Conservation (phyloP, 495 filamentous ascomycete genomes). For the Neurospora tetraspora region DNA sequence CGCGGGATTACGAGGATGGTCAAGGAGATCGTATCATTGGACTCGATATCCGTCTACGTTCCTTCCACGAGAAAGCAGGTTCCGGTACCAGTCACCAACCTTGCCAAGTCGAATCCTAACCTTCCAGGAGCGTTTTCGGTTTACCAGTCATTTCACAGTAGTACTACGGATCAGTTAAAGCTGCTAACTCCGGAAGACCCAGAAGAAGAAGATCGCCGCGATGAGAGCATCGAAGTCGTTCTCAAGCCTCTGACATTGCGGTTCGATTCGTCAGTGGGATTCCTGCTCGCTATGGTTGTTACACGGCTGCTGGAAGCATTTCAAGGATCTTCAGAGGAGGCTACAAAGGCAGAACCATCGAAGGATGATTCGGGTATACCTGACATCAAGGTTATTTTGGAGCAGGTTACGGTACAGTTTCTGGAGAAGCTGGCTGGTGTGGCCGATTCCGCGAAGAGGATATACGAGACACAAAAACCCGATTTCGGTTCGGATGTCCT, state of each 20-base stretch:
- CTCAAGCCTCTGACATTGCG: constrained; percentile 46
- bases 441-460: constrained; percentile 27
- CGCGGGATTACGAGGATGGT: constrained; percentile 36
- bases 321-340: constrained; percentile 16
- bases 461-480: constrained; percentile 20
- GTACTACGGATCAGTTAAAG: neutral
- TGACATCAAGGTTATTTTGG: constrained; percentile 40
- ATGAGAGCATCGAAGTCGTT: constrained; percentile 42
- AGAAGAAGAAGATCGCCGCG: constrained; percentile 8
- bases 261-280: constrained; percentile 61
- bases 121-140: constrained; percentile 50
- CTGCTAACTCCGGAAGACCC: neutral
- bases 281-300: constrained; percentile 52
- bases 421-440: constrained; percentile 50
- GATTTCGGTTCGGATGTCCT: constrained; percentile 37
- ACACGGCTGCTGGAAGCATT: constrained; percentile 41
- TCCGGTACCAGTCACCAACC: constrained; percentile 17
- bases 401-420: constrained; percentile 52
- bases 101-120: constrained; percentile 31
- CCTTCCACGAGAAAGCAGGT: constrained; percentile 26
- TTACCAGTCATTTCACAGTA: constrained; percentile 14
- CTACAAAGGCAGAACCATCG: constrained; percentile 13
- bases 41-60: constrained; percentile 32
- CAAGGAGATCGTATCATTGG: constrained; percentile 37
- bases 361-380: constrained; percentile 17